Evolutionary conservation across 2,329 filamentous ascomycete species (phyloP), one percentile per base, ranked within the genome.

Genomic region (Aspergillus texensis): DNA sequence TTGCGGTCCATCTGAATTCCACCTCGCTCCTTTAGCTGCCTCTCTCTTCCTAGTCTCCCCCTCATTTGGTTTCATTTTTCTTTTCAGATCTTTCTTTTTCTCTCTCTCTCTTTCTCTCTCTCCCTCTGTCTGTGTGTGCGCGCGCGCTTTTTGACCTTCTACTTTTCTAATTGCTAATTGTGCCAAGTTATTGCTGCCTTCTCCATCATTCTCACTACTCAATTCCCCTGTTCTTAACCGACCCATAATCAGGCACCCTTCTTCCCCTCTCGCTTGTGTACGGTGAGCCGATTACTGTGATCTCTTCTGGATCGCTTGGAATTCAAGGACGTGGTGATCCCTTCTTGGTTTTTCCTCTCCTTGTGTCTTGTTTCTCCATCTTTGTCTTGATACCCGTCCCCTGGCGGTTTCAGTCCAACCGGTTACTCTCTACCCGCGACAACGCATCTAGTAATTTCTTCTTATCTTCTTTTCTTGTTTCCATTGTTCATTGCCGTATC

Each of bases 181-280:
- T 19, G 43, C 36, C 58, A 26, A 41, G n/a, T 26, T 34, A n/a
- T 58, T 58, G 43, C 57, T 41, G 32, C 36, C 30, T 52, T 50
- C 19, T 39, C 43, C 12, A 24, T 26, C 8, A 48, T 11, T 28
- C 26, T 28, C 6, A 28, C 26, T 30, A 30, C 41, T 50, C 26
- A 11, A n/a, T 32, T 11, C 52, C 52, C 52, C 21, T 56, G 28
- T 36, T 52, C 30, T 30, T 12, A 36, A 28, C 46, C 46, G 46
- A 32, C 48, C 30, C 30, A 54, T 54, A 19, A 54, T 24, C 52
- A 54, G 30, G 21, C 52, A 21, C n/a, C 14, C 30, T 36, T n/a
- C 46, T 30, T 53, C 14, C 10, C 28, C 52, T 36, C 28, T 24
- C 30, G 30, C 32, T 54, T 54, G n/a, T 55, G 14, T 55, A 24